These are phyloP conservation scores for Mercurialis annua DNA, from an alignment of 345 rosid species.

Conservation along the genomic window DNA sequence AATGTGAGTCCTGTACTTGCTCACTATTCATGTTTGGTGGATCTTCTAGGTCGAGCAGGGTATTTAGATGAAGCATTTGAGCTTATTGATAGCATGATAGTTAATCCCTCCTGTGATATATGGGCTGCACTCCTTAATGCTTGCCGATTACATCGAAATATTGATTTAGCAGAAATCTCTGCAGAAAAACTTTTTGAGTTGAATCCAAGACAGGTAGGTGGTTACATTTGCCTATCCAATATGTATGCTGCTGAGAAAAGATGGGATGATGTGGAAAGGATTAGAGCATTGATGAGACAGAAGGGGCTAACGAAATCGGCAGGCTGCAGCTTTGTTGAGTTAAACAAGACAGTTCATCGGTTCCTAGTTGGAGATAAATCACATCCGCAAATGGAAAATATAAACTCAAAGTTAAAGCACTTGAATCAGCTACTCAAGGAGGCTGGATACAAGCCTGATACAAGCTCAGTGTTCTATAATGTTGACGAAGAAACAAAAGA, in stretches of 20 bases:
- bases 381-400: slow-evolving; percentile 16
- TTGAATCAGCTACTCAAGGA: slow-evolving; percentile 15
- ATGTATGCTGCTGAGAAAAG: slow-evolving; percentile 27
- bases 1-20: slow-evolving; percentile 18
- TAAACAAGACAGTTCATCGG: slow-evolving; percentile 16
- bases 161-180: slow-evolving; percentile 24
- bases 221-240: slow-evolving; percentile 29
- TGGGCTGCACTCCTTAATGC: slow-evolving; percentile 31
- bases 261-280: slow-evolving; percentile 28
- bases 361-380: slow-evolving; percentile 27
- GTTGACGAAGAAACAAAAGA: slow-evolving; percentile 24
- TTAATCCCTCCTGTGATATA: slow-evolving; percentile 19
- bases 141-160: slow-evolving; percentile 26
- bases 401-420: slow-evolving; percentile 18
- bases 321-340: slow-evolving; percentile 29
- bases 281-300: slow-evolving; percentile 23
- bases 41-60: slow-evolving; percentile 32
- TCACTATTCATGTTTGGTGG: slow-evolving; percentile 27
- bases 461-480: slow-evolving; percentile 21
- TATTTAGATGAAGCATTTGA: slow-evolving; percentile 23
- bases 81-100: slow-evolving; percentile 13
- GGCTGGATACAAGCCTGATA: slow-evolving; percentile 21
- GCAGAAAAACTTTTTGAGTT: slow-evolving; percentile 15
- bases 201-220: slow-evolving; percentile 19
- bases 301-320: slow-evolving; percentile 19